phyloP scores from a whole-genome alignment of 495 filamentous ascomycete genomes.

The Letharia columbiana region DNA sequence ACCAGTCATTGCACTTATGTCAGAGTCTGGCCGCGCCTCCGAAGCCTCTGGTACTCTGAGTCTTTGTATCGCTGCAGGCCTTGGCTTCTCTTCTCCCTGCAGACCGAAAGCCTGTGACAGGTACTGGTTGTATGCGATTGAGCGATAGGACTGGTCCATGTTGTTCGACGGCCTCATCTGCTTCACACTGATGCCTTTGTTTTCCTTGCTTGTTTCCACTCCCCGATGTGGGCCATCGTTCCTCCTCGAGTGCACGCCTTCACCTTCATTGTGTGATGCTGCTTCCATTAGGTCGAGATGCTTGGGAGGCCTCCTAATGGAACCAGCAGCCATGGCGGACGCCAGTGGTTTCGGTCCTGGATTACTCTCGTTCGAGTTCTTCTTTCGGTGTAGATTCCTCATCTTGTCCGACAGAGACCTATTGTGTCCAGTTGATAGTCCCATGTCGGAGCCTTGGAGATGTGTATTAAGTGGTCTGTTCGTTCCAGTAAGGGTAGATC shows the following conservation, averaged over 20 bases:
- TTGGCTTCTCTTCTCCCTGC: slow-evolving; percentile 9
- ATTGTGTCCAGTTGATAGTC: slow-evolving; percentile 14
- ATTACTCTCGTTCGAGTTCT: slow-evolving; percentile 21
- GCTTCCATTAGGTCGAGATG: slow-evolving; percentile 26
- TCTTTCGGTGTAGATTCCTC: slow-evolving; percentile 24
- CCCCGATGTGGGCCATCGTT: slow-evolving; percentile 11
- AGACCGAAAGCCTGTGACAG: slow-evolving; percentile 25
- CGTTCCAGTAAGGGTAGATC: slow-evolving; percentile 8
- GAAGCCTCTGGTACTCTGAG: slow-evolving; percentile 10
- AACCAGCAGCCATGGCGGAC: slow-evolving; percentile 11
- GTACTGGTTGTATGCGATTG: slow-evolving; percentile 26
- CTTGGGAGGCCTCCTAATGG: slow-evolving; percentile 13
- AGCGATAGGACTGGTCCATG: slow-evolving; percentile 18
- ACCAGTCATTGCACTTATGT: slow-evolving; percentile 17
- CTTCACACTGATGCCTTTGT: slow-evolving; percentile 10
- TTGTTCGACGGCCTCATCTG: slow-evolving; percentile 17
- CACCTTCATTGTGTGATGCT: slow-evolving; percentile 18
- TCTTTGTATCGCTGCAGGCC: slow-evolving; percentile 10
- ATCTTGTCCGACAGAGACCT: slow-evolving; percentile 22
- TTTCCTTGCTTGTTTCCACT: slow-evolving; percentile 20
- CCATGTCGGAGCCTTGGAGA: slow-evolving; percentile 6
- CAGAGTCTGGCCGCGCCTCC: slow-evolving; percentile 16
- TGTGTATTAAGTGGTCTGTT: slow-evolving; percentile 15
- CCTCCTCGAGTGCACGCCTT: slow-evolving; percentile 9
- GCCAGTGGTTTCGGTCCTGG: slow-evolving; percentile 10